These are phyloP conservation scores for Hirsutella thompsonii DNA, from an alignment of 2,329 filamentous ascomycete species.

Conservation along the genomic window DNA sequence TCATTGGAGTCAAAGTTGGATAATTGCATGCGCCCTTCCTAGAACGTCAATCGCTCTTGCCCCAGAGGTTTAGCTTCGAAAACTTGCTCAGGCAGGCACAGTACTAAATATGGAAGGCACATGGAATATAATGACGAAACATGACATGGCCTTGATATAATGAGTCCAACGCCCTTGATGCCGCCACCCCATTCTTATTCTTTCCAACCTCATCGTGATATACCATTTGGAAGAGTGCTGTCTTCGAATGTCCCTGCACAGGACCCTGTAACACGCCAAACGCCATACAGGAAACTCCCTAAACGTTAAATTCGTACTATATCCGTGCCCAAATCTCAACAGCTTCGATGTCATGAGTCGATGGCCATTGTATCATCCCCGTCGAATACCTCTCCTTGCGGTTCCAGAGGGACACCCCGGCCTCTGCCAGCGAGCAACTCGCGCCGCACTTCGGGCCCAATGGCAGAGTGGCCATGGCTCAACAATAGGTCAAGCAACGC, in stretches of 20 bases:
- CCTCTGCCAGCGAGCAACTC: conserved; percentile 83
- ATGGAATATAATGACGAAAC: too few relatives aligned
- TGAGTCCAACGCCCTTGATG: too few relatives aligned
- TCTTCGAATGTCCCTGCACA: not conserved
- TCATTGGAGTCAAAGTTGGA: too few relatives aligned
- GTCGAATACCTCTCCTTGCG: conserved; percentile 39
- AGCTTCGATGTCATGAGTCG: conserved; percentile 22
- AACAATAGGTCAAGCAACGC: conserved; percentile 78
- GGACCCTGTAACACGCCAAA: conserved; percentile 5
- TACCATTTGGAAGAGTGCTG: not conserved
- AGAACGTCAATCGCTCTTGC: too few relatives aligned
- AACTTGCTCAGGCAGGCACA: too few relatives aligned
- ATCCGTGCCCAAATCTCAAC: not conserved
- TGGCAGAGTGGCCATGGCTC: conserved; percentile 71
- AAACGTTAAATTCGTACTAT: conserved; percentile 4
- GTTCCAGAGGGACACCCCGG: conserved; percentile 57
- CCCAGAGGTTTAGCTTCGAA: too few relatives aligned
- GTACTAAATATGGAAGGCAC: too few relatives aligned
- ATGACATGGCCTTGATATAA: too few relatives aligned
- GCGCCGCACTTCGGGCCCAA: conserved; percentile 81
- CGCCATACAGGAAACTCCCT: conserved; percentile 7
- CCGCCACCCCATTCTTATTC: too few relatives aligned
- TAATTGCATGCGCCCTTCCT: too few relatives aligned
- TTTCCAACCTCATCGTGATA: not conserved
- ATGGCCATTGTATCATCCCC: conserved; percentile 91